Evolutionary conservation across 805 yeast genomes (phyloP).

Genomic region (Wilhelminamyces savonicus): DNA sequence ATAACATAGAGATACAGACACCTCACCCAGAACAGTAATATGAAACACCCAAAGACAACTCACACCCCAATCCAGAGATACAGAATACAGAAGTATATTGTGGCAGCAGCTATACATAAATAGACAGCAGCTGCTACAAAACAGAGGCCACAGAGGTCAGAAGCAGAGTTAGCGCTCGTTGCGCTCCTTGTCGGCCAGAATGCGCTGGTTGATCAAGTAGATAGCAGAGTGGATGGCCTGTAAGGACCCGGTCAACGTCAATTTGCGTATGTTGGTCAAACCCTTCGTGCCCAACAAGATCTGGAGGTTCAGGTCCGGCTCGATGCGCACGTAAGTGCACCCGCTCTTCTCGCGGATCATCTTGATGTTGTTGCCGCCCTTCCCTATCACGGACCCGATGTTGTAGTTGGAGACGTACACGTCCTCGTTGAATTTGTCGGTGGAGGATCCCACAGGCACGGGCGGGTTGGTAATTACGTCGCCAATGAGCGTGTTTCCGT

Average conservation of each 20-base stretch:
- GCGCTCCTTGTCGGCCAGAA: slow-evolving; percentile 58
- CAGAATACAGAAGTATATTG: too few species aligned
- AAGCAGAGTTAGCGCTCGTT: slow-evolving; percentile 12
- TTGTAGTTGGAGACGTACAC: slow-evolving; percentile 68
- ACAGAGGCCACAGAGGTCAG: slow-evolving; percentile 5
- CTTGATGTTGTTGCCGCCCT: slow-evolving; percentile 76
- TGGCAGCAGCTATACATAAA: too few species aligned
- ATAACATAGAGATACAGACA: too few species aligned
- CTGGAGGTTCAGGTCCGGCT: slow-evolving; percentile 49
- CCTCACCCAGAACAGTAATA: too few species aligned
- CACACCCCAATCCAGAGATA: too few species aligned
- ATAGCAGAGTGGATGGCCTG: slow-evolving; percentile 69
- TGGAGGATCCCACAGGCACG: slow-evolving; percentile 22
- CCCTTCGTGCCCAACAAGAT: slow-evolving; percentile 39
- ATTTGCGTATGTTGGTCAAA: slow-evolving; percentile 42
- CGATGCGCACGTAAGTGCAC: slow-evolving; percentile 64
- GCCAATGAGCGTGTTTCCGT: slow-evolving; percentile 37
- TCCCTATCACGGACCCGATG: slow-evolving; percentile 83
- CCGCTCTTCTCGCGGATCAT: slow-evolving; percentile 73
- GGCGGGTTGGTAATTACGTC: slow-evolving; percentile 38
- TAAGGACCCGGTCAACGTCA: slow-evolving; percentile 63
- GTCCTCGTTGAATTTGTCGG: slow-evolving; percentile 60
- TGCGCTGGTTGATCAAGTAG: slow-evolving; percentile 63
- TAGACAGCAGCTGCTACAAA: too few species aligned
- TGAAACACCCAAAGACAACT: too few species aligned